Conservation (phyloP, 2,329 filamentous ascomycete species). For the Thyridium curvatum region DNA sequence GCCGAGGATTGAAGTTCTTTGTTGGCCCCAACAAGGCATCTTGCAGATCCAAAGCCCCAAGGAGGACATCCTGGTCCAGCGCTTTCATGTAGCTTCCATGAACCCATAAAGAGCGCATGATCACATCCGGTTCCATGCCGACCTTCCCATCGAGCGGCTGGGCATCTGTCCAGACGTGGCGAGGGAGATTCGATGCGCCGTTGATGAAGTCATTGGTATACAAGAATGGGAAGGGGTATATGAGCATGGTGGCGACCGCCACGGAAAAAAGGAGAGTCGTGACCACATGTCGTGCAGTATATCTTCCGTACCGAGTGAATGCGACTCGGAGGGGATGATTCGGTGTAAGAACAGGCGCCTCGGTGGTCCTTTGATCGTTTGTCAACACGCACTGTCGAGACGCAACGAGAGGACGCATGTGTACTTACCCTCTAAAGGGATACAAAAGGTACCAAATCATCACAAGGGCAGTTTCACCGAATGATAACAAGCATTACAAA, state of each 20-base stretch:
- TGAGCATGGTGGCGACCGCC: constrained; percentile 60
- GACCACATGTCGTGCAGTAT: constrained; percentile 67
- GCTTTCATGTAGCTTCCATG: constrained; percentile 77
- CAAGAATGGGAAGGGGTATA: constrained; percentile 71
- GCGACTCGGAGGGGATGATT: constrained; percentile 58
- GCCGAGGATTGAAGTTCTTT: constrained; percentile 45
- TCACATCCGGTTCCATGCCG: constrained; percentile 56
- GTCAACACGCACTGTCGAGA: constrained; percentile 9
- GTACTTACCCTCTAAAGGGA: constrained; percentile 66
- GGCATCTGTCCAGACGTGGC: constrained; percentile 76
- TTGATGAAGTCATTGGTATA: constrained; percentile 67
- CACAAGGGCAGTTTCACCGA: constrained; percentile 4
- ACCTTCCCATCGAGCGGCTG: constrained; percentile 51
- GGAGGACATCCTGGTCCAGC: constrained; percentile 57
- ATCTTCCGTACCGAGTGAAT: constrained; percentile 64
- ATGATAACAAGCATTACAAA: too few relatives aligned
- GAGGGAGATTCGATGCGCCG: constrained; percentile 64
- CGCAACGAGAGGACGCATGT: too few relatives aligned
- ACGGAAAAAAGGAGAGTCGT: constrained; percentile 70
- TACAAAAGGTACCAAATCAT: constrained; percentile 78
- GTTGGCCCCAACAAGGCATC: constrained; percentile 60
- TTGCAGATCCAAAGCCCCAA: constrained; percentile 63
- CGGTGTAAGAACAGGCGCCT: constrained; percentile 59
- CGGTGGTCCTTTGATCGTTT: constrained; percentile 53
- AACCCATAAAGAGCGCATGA: constrained; percentile 77